Evolutionary conservation across 1,284 basidiomycete species (phyloP).

Genomic region (Pseudozyma sp.): DNA sequence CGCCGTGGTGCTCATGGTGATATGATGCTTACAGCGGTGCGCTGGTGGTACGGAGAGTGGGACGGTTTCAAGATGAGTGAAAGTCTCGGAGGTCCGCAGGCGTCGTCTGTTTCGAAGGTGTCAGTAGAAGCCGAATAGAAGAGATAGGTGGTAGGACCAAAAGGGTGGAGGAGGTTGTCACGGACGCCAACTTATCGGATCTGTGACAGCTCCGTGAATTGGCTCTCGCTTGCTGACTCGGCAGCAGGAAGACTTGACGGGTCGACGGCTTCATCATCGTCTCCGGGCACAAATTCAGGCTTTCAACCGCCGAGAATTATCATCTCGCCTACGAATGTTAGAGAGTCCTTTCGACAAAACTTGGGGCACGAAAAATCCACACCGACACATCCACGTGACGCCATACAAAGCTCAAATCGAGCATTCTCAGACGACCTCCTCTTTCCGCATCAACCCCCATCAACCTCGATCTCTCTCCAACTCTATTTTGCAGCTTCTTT

Average conservation of each 20-base stretch:
- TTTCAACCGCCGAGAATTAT: slow-evolving; percentile 6
- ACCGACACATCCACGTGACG: slow-evolving; percentile 26
- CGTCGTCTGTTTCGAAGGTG: too few species aligned
- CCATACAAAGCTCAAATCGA: slow-evolving; percentile 5
- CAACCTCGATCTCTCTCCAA: background rate
- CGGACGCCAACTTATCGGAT: slow-evolving; percentile 8
- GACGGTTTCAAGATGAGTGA: background rate
- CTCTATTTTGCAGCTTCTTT: too few species aligned
- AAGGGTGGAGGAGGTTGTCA: background rate
- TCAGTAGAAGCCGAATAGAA: background rate
- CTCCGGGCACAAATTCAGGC: slow-evolving; percentile 5
- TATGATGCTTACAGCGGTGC: background rate
- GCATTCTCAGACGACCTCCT: slow-evolving; percentile 11
- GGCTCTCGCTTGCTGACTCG: slow-evolving; percentile 15
- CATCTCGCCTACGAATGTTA: background rate
- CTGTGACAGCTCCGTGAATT: background rate
- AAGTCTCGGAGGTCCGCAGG: too few species aligned
- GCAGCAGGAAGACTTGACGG: background rate
- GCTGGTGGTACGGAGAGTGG: background rate
- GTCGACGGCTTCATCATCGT: slow-evolving; percentile 9
- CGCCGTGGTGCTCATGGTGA: slow-evolving; percentile 32
- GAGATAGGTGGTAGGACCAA: background rate
- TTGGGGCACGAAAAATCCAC: background rate
- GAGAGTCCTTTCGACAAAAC: background rate
- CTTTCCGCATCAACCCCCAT: background rate